Evolutionary conservation across 345 rosid species (phyloP), one percentile per base, ranked within the genome.

Genomic region (Adansonia digitata): DNA sequence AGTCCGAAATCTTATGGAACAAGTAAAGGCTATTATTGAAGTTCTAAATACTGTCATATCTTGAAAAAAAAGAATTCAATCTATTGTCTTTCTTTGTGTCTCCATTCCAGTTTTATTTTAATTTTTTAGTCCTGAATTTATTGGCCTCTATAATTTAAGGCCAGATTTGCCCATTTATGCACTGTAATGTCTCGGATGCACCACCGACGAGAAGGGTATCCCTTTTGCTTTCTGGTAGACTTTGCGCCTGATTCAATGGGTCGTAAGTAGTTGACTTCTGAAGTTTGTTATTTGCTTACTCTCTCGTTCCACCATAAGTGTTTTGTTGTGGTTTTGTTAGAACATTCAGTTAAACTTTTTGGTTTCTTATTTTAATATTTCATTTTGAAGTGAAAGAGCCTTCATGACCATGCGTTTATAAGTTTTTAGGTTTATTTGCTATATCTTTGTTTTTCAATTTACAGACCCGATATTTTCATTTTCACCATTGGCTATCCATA

Each of bases 101-200:
- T 26, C 49, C 5, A n/a, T 69, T 77, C 39, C 2, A 48, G 61
- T 34, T 65, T 57, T 45, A 20, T 42, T 55, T 18, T 55, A 64
- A 10, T 18, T 56, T 31, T 35, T 1, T 42, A 15, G 7, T 34
- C 31, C 67, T 72, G 52, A 77, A 69, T 39, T 27, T 57, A 18
- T 49, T 9, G 73, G 64, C 61, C 53, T 35, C 39, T 77, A 73
- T 75, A 57, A 67, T 83, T 84, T 51, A 84, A 95, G 98, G 97
- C 98, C 52, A 89, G 97, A 81, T 95, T 93, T 85, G 99, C 98
- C 78, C 98, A 95, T 87, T 68, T 95, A 73, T 95, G 98, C 88
- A 90, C 99, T 13, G 89, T 90, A 72, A 95, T 93, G 97, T 95
- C 98, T 78, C 87, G 84, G 79, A 93, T 95, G 99, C 99, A 95